A percentile compares a stretch with the other conserved stretches of the same genome.
phyloP scores from a whole-genome alignment of 106 monocot genomes.

The Dendrobium officinale region DNA sequence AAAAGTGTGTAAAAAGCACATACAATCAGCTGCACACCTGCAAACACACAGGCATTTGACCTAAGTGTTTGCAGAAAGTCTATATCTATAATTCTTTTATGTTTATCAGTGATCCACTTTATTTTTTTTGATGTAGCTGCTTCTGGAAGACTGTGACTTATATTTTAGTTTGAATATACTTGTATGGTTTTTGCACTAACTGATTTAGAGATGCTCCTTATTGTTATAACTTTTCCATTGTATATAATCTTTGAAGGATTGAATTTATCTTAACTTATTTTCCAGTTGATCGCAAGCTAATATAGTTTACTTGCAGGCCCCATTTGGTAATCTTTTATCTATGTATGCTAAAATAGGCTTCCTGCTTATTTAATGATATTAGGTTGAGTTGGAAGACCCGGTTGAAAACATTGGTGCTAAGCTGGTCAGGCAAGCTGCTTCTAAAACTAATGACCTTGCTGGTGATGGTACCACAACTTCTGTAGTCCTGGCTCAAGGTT shows the following conservation, averaged over 20 bases:
- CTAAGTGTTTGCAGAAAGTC: neutral
- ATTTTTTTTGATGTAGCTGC: neutral
- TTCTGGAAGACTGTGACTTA: neutral
- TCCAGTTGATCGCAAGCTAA: neutral
- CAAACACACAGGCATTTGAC: neutral
- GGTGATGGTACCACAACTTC: conserved; percentile 97
- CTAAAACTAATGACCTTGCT: conserved; percentile 94
- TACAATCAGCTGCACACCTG: neutral
- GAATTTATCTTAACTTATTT: neutral
- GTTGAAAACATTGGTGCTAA: conserved; percentile 98
- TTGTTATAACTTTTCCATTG: too few relatives aligned
- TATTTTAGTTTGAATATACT: neutral
- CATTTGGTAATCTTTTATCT: neutral
- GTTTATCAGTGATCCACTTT: neutral
- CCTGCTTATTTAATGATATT: neutral
- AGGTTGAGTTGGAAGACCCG: conserved; percentile 93
- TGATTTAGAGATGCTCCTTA: neutral
- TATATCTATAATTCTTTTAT: neutral
- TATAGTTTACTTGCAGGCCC: neutral
- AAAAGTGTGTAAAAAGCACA: neutral
- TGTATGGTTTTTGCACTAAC: neutral
- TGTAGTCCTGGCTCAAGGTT: conserved; percentile 93
- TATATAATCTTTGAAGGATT: neutral
- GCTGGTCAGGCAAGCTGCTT: conserved; percentile 93
- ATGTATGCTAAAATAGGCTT: neutral